These are phyloP conservation scores for Penicillium sp. DNA, from an alignment of 2,329 filamentous ascomycete species.

Conservation along the genomic window DNA sequence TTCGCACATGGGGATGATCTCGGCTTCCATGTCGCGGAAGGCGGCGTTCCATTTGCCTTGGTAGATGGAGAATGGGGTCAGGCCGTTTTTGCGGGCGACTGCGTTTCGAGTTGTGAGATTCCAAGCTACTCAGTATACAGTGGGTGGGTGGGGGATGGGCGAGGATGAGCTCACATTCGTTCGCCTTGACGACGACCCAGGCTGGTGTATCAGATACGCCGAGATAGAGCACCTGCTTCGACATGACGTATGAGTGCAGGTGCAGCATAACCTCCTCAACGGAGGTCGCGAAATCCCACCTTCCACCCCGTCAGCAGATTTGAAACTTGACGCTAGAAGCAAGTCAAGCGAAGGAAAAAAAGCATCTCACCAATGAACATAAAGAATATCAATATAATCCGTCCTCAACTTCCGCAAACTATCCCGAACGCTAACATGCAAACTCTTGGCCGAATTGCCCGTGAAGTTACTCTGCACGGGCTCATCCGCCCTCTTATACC, in stretches of 20 bases:
- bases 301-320: not conserved
- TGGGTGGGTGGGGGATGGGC: too few relatives aligned
- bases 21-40: conserved; percentile 15
- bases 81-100: conserved; percentile 16
- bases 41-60: conserved; percentile 18
- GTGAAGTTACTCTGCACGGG: conserved; percentile 35
- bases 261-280: conserved; percentile 18
- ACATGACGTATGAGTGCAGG: conserved; percentile 11
- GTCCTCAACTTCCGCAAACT: conserved; percentile 16
- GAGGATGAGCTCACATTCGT: conserved; percentile 6
- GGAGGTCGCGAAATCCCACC: conserved; percentile 18
- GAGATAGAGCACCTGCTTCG: conserved; percentile 18
- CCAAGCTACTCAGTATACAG: too few relatives aligned
- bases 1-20: conserved; percentile 20
- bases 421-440: conserved; percentile 10
- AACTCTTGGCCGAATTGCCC: conserved; percentile 15
- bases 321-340: too few relatives aligned
- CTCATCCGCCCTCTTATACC: conserved; percentile 43
- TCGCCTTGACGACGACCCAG: conserved; percentile 21
- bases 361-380: conserved; percentile 20
- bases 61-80: conserved; percentile 18
- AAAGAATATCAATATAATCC: conserved; percentile 19
- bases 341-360: not conserved
- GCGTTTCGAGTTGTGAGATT: too few relatives aligned
- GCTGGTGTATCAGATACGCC: conserved; percentile 18